Evolutionary conservation across 441 rosid species (phyloP), one percentile per base, ranked within the genome.

Genomic region (Aquilaria agallochum): DNA sequence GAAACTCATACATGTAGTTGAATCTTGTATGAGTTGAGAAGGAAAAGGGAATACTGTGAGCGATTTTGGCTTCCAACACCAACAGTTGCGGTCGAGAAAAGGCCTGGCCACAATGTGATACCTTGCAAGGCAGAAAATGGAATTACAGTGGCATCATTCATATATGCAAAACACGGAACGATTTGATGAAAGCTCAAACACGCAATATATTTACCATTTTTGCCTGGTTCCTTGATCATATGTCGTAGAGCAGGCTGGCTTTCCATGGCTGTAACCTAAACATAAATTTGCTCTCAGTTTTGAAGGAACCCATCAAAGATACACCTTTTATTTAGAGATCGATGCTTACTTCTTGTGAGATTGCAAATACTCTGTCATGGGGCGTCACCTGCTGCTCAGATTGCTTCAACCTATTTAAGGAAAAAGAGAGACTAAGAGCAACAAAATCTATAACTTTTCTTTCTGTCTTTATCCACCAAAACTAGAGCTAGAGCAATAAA

Each of bases 61-160:
- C 74, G 67, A 62, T 68, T 54, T 15, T 56, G 73, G 70, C 68
- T 63, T 54, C 73, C 60, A 31, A 67, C 59, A 63, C 58, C 65
- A 31, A 46, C 68, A 14, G 78, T 68, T 63, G 59, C 69, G 5
- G 68, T 62, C 46, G 90, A 65, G 60, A 84, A 78, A 69, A 81
- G 45, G 56, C 85, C 83, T 60, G 86, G 87, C 83, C 86, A 90
- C 66, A 84, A 50, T 48, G 66, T 77, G 60, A 77, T 76, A 73
- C 79, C 89, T 85, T 72, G 53, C 14, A 54, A 58, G 30, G 32
- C 58, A 64, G 50, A 69, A 70, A 45, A 58, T 32, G 55, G 42
- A 3, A 50, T 53, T 7, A 42, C 31, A 40, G 48, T 53, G 58
- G 11, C 20, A 27, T 31, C 50, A 51, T 31, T 31, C 53, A 58